A percentile compares a stretch with the other conserved stretches of the same genome.
phyloP scores from a whole-genome alignment of 1,284 basidiomycete genomes.

The Cryptococcus depauperatus region DNA sequence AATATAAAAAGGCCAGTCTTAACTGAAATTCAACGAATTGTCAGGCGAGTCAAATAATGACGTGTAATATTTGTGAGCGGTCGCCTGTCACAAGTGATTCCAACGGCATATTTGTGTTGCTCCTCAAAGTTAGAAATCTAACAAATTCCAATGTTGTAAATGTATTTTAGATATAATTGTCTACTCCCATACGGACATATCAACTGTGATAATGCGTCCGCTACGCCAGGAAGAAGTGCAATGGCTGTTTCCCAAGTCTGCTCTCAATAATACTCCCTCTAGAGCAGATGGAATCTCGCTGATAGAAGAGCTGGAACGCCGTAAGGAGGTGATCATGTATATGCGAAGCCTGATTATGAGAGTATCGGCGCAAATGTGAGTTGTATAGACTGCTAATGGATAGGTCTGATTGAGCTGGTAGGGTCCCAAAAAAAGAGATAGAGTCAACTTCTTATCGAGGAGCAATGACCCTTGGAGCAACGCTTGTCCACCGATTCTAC shows the following conservation, averaged over 20 bases:
- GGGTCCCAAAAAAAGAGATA: background rate
- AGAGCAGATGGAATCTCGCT: conserved; percentile 20
- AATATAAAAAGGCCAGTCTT: no score
- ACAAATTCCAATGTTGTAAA: no score
- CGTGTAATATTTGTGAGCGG: no score
- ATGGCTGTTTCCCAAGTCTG: conserved; percentile 28
- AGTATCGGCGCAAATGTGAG: background rate
- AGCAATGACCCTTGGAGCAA: conserved; percentile 67
- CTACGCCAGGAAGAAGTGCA: conserved; percentile 25
- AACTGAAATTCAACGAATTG: no score
- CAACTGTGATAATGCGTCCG: conserved; percentile 30
- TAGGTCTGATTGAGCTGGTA: background rate
- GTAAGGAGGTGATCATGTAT: conserved; percentile 24
- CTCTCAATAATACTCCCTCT: conserved; percentile 29
- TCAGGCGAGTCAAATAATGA: no score
- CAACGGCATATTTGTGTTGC: no score
- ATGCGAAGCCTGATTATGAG: conserved; percentile 21
- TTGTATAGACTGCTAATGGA: background rate
- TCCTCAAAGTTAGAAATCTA: no score
- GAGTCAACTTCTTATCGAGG: conserved; percentile 13
- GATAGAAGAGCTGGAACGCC: conserved; percentile 24
- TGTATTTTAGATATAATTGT: no score
- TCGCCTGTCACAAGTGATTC: no score
- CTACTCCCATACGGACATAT: no score
- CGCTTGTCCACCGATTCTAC: conserved; percentile 89